phyloP scores from a whole-genome alignment of 305 asterid species.

The Solanum hybrid region DNA sequence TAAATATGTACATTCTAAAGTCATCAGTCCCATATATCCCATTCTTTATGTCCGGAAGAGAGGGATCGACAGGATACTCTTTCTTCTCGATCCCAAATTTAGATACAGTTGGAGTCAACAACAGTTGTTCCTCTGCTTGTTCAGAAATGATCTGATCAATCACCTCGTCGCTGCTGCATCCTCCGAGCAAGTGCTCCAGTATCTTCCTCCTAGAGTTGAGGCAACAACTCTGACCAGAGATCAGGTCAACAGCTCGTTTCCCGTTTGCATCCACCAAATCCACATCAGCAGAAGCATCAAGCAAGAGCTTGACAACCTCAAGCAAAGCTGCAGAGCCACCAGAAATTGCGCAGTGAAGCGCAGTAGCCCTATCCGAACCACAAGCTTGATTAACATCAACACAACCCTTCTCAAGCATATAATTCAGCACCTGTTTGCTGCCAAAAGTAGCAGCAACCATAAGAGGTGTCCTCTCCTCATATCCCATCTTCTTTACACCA shows the following conservation, averaged over 20 bases:
- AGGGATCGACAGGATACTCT: conserved; percentile 34
- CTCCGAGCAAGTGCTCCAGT: conserved; percentile 16
- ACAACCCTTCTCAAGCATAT: conserved; percentile 20
- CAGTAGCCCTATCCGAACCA: conserved; percentile 32
- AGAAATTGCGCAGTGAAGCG: conserved; percentile 31
- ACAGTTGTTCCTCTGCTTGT: conserved; percentile 4
- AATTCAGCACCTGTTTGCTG: conserved; percentile 24
- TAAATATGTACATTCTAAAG: conserved; percentile 33
- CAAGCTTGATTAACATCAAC: conserved; percentile 25
- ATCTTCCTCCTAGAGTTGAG: conserved; percentile 18
- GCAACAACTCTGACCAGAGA: not conserved
- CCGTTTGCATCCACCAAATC: conserved; percentile 22
- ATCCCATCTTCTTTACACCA: conserved; percentile 28
- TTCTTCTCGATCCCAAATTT: conserved; percentile 24
- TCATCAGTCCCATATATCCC: conserved; percentile 35
- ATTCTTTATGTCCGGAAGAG: conserved; percentile 36
- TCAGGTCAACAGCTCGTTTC: conserved; percentile 21
- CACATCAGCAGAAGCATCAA: conserved; percentile 33
- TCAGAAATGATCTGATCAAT: conserved; percentile 7
- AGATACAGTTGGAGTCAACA: not conserved
- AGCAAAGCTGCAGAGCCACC: conserved; percentile 19
- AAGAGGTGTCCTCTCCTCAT: conserved; percentile 32
- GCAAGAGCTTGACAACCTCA: conserved; percentile 24
- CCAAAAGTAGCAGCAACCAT: conserved; percentile 37
- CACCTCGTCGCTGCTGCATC: not conserved